Evolutionary conservation across 148 eudicot genomes (phyloP).

Genomic region (Cornus kousa): DNA sequence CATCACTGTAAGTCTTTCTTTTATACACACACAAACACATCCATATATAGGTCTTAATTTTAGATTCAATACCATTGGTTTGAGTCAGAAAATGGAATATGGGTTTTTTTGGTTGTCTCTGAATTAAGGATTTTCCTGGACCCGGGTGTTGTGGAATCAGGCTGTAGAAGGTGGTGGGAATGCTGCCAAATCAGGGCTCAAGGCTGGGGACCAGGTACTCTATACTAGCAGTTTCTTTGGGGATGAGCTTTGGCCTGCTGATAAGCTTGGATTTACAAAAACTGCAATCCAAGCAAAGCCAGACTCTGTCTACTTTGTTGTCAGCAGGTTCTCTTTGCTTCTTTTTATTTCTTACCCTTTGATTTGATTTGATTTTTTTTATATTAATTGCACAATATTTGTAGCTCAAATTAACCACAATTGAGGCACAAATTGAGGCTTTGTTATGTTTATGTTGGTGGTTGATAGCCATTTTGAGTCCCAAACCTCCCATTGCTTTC

Average conservation of each 20-base stretch:
- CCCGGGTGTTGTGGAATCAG: conserved; percentile 26
- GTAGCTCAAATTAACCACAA: background rate
- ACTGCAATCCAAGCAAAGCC: conserved; percentile 97
- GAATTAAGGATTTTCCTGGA: background rate
- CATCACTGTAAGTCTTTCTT: conserved; percentile 56
- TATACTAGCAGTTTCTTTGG: conserved; percentile 99
- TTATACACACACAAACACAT: no score
- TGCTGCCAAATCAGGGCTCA: conserved; percentile 91
- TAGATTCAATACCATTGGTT: background rate
- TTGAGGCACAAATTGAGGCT: background rate
- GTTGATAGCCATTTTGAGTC: no score
- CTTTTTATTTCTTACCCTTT: background rate
- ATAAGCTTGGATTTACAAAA: conserved; percentile 88
- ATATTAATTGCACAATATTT: background rate
- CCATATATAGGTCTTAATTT: background rate
- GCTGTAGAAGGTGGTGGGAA: conserved; percentile 91
- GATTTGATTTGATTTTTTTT: no score
- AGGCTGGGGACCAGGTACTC: conserved; percentile 85
- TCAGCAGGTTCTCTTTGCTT: conserved; percentile 52
- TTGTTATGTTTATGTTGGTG: no score
- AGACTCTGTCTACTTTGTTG: conserved; percentile 91
- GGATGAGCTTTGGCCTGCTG: conserved; percentile 96
- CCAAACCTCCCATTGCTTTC: background rate
- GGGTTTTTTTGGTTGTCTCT: background rate
- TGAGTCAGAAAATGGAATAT: background rate